Percentiles rank a stretch among this genome's conserved stretches.
phyloP scores from a whole-genome alignment of 1,284 basidiomycete genomes.

The Pulchroboletus neoregius region DNA sequence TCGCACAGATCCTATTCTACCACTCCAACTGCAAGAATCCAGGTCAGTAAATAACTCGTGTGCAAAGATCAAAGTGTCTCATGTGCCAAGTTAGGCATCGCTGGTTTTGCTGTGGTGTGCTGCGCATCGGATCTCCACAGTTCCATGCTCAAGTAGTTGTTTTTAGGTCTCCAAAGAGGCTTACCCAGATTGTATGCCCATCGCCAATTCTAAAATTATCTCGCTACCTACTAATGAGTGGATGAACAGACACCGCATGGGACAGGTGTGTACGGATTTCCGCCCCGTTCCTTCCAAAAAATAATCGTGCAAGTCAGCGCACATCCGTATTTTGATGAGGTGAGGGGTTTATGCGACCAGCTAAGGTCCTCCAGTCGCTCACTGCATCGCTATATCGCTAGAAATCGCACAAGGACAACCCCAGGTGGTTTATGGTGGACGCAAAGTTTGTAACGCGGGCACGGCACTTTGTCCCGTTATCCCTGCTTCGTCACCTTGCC shows the following conservation, averaged over 20 bases:
- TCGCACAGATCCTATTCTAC: constrained; percentile 68
- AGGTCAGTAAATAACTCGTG: constrained; percentile 42
- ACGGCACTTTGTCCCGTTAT: constrained; percentile 73
- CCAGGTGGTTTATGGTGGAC: constrained; percentile 95
- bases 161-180: constrained; percentile 74
- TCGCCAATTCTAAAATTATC: constrained; percentile 5
- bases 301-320: constrained; percentile 35
- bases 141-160: constrained; percentile 3
- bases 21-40: constrained; percentile 92
- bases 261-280: constrained; percentile 55
- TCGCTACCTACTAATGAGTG: constrained; percentile 15
- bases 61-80: constrained; percentile 3
- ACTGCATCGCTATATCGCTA: constrained; percentile 26
- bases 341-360: constrained; percentile 33
- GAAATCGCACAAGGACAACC: constrained; percentile 73
- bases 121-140: constrained; percentile 2
- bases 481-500: constrained; percentile 69
- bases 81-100: constrained; percentile 57
- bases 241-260: constrained; percentile 77
- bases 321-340: constrained; percentile 89
- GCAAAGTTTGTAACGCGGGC: constrained; percentile 69
- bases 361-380: constrained; percentile 5
- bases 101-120: constrained; percentile 75
- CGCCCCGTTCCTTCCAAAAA: constrained; percentile 3
- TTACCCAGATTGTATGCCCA: constrained; percentile 81